These are phyloP conservation scores for Sporothrix schenckii DNA, from an alignment of 2,329 filamentous ascomycete genomes.

Conservation along the genomic window DNA sequence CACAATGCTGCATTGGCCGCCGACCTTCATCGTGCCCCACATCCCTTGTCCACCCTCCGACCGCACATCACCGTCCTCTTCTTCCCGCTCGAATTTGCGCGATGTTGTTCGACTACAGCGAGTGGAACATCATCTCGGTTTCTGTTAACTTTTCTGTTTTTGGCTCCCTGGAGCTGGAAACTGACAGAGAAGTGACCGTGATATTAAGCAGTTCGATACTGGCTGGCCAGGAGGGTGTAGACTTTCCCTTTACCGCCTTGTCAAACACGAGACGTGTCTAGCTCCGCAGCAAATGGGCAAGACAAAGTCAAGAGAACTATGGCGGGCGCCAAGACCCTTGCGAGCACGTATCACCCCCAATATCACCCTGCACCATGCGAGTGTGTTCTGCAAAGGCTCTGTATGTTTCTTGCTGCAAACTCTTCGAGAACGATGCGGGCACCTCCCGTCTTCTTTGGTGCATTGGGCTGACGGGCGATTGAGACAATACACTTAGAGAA, in stretches of 20 bases:
- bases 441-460: conserved; percentile 24
- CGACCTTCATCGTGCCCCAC: conserved; percentile 4
- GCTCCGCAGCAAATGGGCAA: background rate
- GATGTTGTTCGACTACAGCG: background rate
- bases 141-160: background rate
- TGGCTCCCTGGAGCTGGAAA: background rate
- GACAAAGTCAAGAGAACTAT: conserved; percentile 5
- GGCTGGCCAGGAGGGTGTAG: background rate
- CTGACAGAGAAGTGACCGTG: background rate
- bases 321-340: conserved; percentile 26
- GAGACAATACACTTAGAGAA: conserved; percentile 9
- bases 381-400: conserved; percentile 18
- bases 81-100: background rate
- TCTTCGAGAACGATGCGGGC: conserved; percentile 14
- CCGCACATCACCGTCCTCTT: conserved; percentile 22
- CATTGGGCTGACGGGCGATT: conserved; percentile 9
- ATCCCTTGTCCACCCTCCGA: conserved; percentile 28
- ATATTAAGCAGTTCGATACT: background rate
- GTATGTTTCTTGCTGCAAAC: conserved; percentile 22
- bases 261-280: background rate
- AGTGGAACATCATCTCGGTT: background rate
- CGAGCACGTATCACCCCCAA: conserved; percentile 23
- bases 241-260: background rate
- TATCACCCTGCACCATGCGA: conserved; percentile 28
- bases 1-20: conserved; percentile 31